Percentiles rank a stretch among this genome's conserved stretches.
These are phyloP conservation scores for Penicillium sp. DNA, from an alignment of 2,329 filamentous ascomycete genomes.

Conservation along the genomic window DNA sequence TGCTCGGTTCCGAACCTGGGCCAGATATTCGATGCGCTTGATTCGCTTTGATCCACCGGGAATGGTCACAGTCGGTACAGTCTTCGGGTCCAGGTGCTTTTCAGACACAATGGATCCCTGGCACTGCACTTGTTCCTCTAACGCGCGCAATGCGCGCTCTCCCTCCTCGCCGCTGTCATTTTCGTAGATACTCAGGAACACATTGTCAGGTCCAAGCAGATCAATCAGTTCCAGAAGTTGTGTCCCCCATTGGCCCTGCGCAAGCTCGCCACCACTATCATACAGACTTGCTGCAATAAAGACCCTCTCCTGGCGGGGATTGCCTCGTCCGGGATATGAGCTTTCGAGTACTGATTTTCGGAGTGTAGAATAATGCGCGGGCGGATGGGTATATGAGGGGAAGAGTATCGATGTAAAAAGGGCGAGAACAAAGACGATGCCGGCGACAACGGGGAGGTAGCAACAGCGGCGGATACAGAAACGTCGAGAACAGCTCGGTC, in stretches of 20 bases:
- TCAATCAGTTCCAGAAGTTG: constrained; percentile 61
- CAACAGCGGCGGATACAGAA: constrained; percentile 30
- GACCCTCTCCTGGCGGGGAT: constrained; percentile 61
- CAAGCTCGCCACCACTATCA: constrained; percentile 59
- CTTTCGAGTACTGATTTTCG: constrained; percentile 31
- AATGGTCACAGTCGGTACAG: constrained; percentile 58
- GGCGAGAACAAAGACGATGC: constrained; percentile 32
- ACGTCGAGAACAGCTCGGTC: constrained; percentile 28
- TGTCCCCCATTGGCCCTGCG: constrained; percentile 62
- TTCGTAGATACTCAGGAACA: constrained; percentile 71
- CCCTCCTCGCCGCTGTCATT: constrained; percentile 63
- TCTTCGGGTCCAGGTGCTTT: constrained; percentile 55
- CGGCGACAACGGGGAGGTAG: constrained; percentile 27
- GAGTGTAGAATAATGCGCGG: constrained; percentile 50
- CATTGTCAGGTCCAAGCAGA: constrained; percentile 64
- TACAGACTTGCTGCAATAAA: constrained; percentile 72
- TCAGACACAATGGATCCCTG: constrained; percentile 58
- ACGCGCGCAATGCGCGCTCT: constrained; percentile 51
- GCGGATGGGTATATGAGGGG: constrained; percentile 56
- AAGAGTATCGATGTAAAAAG: constrained; percentile 49
- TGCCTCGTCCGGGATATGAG: constrained; percentile 44
- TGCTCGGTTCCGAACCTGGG: constrained; percentile 69
- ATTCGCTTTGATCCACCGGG: constrained; percentile 62
- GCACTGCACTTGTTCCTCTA: constrained; percentile 53
- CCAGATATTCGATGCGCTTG: constrained; percentile 71